These are phyloP conservation scores for Scenedesmus sp. DNA, from an alignment of 163 green algal species.

Conservation along the genomic window DNA sequence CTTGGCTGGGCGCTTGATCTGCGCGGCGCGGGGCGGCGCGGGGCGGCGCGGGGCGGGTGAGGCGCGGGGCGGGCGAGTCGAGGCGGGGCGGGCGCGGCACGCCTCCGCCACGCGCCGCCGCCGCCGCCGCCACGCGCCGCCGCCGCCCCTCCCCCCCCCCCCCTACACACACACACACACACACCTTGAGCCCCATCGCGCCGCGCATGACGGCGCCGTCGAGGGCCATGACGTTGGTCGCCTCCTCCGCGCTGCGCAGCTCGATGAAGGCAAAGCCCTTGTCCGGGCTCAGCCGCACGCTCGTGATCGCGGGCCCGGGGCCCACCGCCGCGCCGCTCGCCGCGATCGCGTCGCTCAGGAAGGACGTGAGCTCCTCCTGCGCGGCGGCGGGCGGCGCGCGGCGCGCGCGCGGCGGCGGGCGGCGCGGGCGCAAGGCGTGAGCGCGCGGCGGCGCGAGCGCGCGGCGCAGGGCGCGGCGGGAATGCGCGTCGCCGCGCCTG, in stretches of 20 bases:
- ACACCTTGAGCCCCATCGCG: conserved; percentile 15
- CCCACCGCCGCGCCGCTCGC: background rate
- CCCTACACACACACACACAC: too few relatives aligned
- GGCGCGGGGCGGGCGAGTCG: too few relatives aligned
- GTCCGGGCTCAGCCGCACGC: conserved; percentile 12
- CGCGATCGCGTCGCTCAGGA: conserved; percentile 4
- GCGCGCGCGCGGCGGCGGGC: too few relatives aligned
- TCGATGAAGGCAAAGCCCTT: conserved; percentile 43
- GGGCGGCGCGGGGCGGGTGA: too few relatives aligned
- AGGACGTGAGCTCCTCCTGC: conserved; percentile 32
- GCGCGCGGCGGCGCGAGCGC: too few relatives aligned
- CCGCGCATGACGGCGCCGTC: conserved; percentile 17
- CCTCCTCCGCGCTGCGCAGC: conserved; percentile 32
- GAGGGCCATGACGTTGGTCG: conserved; percentile 28
- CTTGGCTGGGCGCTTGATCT: conserved; percentile 46
- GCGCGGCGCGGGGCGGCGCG: background rate
- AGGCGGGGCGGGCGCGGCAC: too few relatives aligned
- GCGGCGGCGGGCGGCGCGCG: too few relatives aligned
- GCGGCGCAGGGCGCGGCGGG: too few relatives aligned
- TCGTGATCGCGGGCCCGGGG: conserved; percentile 1
- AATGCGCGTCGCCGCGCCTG: background rate
- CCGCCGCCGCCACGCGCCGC: too few relatives aligned
- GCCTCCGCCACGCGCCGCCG: too few relatives aligned
- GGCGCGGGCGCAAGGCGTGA: too few relatives aligned
- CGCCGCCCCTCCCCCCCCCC: too few relatives aligned